Evolutionary conservation across 805 yeast genomes (phyloP), one percentile per base, ranked within the genome.

Genomic region (Ogataea philodendri): DNA sequence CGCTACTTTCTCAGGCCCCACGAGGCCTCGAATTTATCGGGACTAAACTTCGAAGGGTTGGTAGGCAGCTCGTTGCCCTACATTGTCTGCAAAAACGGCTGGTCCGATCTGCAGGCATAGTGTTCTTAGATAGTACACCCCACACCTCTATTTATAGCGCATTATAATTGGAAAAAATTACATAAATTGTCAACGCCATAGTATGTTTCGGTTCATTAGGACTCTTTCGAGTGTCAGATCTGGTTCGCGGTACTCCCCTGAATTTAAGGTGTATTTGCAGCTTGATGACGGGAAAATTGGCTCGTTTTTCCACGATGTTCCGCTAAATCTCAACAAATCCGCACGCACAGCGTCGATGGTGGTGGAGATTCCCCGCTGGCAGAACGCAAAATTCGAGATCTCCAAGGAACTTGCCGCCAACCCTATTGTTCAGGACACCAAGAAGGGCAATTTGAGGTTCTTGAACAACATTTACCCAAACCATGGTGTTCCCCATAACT

Each of bases 401-500:
- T 69, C 74, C 39, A 78, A 73, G 43, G 69, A 69, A 19, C 46
- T 63, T 8, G 63, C 65, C 19, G 76, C 79, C 27, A 86, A 85
- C 57, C 95, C 96, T 15, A 86, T 86, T 30, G 70, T 74, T 3
- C 96, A 86, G 58, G 96, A 86, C 56, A 66, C 72, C 18, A 82
- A 84, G 49, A 59, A 58, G 15, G 90, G 85, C 5, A 68, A 81
- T 46, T 72, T 81, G 22, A 67, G 96, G 52, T 86, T 79, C 51
- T 83, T 86, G 20, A 73, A 81, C 51, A 86, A 86, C 63, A 65
- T 84, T 15, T 86, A 81, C 66, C 95, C 95, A 7, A 79, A 72
- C 58, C 81, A 81, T 49, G 95, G 95, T 1, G 85, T 84, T 59
- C 81, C 86, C 37, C 89, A 81, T 60, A 86, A 86, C 63, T 86